Evolutionary conservation across 371 early-diverging fungal species (phyloP).

Genomic region (Sporodiniella umbellata): DNA sequence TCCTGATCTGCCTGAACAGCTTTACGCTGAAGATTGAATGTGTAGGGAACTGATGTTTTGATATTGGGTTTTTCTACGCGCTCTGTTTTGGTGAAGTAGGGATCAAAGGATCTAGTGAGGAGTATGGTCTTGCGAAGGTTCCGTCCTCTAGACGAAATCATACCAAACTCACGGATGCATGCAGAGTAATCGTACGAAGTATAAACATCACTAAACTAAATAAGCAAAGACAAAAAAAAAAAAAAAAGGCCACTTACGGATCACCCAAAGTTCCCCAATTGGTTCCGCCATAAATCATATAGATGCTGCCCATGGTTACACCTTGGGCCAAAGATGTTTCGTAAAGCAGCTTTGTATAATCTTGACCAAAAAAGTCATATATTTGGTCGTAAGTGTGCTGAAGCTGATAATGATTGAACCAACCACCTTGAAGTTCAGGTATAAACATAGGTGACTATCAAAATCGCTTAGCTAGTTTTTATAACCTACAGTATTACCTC

Average conservation of each 20-base stretch:
- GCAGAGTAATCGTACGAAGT: constrained; percentile 81
- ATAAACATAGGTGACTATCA: constrained; percentile 69
- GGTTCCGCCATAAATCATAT: constrained; percentile 84
- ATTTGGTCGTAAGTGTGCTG: constrained; percentile 69
- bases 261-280: constrained; percentile 83
- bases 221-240: neutral
- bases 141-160: constrained; percentile 64
- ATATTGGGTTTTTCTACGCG: constrained; percentile 30
- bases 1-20: constrained; percentile 26
- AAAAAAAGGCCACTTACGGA: constrained; percentile 46
- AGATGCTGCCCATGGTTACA: constrained; percentile 61
- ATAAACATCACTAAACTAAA: constrained; percentile 60
- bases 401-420: constrained; percentile 75
- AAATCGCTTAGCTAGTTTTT: neutral
- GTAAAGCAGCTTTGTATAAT: constrained; percentile 62
- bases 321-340: constrained; percentile 73
- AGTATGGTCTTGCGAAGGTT: constrained; percentile 60
- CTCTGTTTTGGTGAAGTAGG: constrained; percentile 57
- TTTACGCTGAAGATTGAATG: constrained; percentile 52
- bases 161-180: constrained; percentile 77
- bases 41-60: constrained; percentile 39
- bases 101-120: constrained; percentile 65
- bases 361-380: constrained; percentile 68
- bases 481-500: constrained; percentile 23
- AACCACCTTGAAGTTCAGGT: constrained; percentile 82